Percentiles rank a stretch among this genome's conserved stretches.
Evolutionary conservation across 1,284 basidiomycete genomes (phyloP).

Genomic region (Boletus nobilissimus): DNA sequence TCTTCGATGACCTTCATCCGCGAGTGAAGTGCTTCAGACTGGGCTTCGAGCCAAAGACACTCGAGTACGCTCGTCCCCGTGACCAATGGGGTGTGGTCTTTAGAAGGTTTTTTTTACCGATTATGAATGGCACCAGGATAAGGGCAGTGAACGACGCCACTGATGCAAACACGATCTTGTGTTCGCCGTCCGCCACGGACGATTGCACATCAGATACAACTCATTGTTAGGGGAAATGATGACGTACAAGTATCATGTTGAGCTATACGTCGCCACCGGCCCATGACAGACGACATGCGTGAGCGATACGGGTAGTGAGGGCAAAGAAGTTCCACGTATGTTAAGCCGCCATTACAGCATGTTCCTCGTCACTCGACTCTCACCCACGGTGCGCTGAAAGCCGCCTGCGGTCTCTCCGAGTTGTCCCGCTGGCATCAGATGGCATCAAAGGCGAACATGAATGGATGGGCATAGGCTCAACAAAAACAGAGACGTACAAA

Average conservation of each 20-base stretch:
- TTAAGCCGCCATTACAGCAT: neutral
- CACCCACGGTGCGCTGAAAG: neutral
- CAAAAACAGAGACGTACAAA: neutral
- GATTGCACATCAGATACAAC: neutral
- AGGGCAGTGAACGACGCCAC: constrained; percentile 2
- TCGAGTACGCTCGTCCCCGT: constrained; percentile 9
- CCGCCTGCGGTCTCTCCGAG: neutral
- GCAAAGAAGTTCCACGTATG: neutral
- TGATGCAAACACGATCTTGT: neutral
- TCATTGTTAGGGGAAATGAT: neutral
- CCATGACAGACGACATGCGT: neutral
- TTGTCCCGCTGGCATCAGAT: neutral
- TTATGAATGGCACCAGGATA: neutral
- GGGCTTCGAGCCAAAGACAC: constrained; percentile 6
- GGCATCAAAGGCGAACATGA: neutral
- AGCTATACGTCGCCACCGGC: neutral
- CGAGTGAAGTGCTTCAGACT: neutral
- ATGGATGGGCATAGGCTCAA: neutral
- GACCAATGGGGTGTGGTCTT: neutral
- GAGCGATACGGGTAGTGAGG: neutral
- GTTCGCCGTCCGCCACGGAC: neutral
- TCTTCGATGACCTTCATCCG: neutral
- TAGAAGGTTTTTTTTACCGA: neutral
- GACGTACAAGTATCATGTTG: constrained; percentile 1
- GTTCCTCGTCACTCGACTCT: constrained; percentile 1